A percentile compares a stretch with the other conserved stretches of the same genome.
Conservation (phyloP, 2,329 filamentous ascomycete genomes). For the Coleophoma crateriformis region DNA sequence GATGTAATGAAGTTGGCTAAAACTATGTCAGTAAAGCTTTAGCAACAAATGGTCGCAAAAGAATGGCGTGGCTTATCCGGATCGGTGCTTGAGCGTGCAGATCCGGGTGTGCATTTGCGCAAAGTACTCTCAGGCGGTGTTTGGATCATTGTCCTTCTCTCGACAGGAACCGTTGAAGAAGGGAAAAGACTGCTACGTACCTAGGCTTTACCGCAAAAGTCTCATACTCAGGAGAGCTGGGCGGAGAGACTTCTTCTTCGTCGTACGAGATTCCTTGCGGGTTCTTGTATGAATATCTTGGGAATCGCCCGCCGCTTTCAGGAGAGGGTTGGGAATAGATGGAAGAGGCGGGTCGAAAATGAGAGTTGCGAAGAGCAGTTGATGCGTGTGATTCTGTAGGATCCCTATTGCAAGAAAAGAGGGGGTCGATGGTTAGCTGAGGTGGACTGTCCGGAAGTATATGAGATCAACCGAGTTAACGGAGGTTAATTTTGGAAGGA, state of each 20-base stretch:
- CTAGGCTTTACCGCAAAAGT: background rate
- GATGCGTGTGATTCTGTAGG: constrained; percentile 9
- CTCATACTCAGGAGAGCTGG: constrained; percentile 31
- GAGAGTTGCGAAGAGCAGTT: constrained; percentile 18
- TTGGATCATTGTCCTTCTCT: no score
- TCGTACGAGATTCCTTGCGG: constrained; percentile 7
- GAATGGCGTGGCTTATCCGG: no score
- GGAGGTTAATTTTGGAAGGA: background rate
- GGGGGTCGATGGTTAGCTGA: constrained; percentile 9
- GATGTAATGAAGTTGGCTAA: background rate
- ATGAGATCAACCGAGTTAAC: background rate
- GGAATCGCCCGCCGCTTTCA: constrained; percentile 14
- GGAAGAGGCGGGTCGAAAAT: constrained; percentile 49
- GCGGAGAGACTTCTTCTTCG: constrained; percentile 32
- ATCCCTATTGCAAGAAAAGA: no score
- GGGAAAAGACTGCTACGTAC: background rate
- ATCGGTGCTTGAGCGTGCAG: no score
- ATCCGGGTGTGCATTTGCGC: no score
- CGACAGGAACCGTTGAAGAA: no score
- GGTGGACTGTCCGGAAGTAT: background rate
- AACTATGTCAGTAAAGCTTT: no score
- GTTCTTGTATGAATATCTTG: constrained; percentile 23
- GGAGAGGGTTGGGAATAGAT: constrained; percentile 54
- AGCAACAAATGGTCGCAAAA: no score
- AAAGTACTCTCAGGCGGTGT: no score